phyloP scores from a whole-genome alignment of 179 eudicot species.

The Silene noctiflora region DNA sequence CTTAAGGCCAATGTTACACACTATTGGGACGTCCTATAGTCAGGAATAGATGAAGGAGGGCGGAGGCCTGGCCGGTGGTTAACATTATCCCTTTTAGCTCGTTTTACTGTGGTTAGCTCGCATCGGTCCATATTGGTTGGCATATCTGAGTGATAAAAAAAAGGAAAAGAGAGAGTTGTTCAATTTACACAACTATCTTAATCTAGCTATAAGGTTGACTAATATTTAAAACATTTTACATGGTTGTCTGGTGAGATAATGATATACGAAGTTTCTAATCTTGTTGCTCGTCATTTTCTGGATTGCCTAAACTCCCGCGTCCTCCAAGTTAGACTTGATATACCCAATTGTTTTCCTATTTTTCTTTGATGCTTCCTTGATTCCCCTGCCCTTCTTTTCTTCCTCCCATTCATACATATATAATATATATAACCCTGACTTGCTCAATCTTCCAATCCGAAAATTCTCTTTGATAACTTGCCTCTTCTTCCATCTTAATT shows the following conservation, averaged over 20 bases:
- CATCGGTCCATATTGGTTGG: too few species aligned
- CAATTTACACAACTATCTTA: too few species aligned
- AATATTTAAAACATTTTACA: too few species aligned
- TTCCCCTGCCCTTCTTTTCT: background rate
- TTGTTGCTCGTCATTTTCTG: slow-evolving; percentile 7
- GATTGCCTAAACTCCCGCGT: slow-evolving; percentile 16
- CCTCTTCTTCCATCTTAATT: slow-evolving; percentile 8
- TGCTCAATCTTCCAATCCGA: slow-evolving; percentile 5
- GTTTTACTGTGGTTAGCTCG: too few species aligned
- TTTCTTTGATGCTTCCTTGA: slow-evolving; percentile 31
- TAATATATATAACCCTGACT: background rate
- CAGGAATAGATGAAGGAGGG: too few species aligned
- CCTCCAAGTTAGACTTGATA: slow-evolving; percentile 24
- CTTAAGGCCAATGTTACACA: too few species aligned
- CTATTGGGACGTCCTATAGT: too few species aligned
- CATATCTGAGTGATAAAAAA: too few species aligned
- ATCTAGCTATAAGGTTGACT: too few species aligned
- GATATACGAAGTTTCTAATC: slow-evolving; percentile 4
- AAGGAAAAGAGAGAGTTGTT: too few species aligned
- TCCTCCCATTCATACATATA: background rate
- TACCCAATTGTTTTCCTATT: background rate
- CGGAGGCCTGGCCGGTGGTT: too few species aligned
- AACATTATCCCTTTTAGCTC: too few species aligned
- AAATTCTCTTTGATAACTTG: slow-evolving; percentile 7
- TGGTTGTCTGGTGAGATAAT: background rate